phyloP scores from a whole-genome alignment of 163 green algal genomes.

The Botryococcus braunii region DNA sequence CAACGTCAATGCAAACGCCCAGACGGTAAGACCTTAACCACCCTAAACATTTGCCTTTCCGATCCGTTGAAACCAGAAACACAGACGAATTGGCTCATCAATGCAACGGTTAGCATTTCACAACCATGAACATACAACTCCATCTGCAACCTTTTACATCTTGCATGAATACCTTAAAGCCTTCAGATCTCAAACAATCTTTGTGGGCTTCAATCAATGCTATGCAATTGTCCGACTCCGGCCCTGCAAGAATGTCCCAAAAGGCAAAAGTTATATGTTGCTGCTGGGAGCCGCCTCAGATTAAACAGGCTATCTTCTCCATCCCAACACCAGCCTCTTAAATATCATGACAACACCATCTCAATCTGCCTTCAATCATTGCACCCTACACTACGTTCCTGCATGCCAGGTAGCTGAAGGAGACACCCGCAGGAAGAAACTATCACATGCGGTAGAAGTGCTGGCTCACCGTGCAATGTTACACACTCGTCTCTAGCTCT shows the following conservation, averaged over 20 bases:
- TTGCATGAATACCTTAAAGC: slow-evolving; percentile 34
- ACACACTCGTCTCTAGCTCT: slow-evolving; percentile 41
- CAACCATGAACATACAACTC: background rate
- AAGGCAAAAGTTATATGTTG: too few relatives aligned
- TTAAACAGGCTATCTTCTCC: background rate
- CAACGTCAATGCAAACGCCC: background rate
- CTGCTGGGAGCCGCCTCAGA: background rate
- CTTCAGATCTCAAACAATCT: slow-evolving; percentile 39
- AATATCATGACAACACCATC: too few relatives aligned
- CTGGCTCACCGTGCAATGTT: slow-evolving; percentile 22
- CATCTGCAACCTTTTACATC: background rate
- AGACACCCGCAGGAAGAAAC: background rate
- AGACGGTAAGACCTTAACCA: background rate
- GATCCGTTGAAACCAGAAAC: background rate
- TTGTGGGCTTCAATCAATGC: slow-evolving; percentile 56
- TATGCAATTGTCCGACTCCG: slow-evolving; percentile 25
- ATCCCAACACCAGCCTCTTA: background rate
- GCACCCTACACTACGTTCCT: too few relatives aligned
- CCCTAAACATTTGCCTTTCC: background rate
- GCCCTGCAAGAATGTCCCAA: slow-evolving; percentile 19
- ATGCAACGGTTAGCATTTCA: background rate
- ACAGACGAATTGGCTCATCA: background rate
- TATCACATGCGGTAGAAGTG: background rate
- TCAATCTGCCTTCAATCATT: too few relatives aligned
- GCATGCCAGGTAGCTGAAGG: background rate